Evolutionary conservation across 2,329 filamentous ascomycete genomes (phyloP).

Genomic region (Talaromyces sp.): DNA sequence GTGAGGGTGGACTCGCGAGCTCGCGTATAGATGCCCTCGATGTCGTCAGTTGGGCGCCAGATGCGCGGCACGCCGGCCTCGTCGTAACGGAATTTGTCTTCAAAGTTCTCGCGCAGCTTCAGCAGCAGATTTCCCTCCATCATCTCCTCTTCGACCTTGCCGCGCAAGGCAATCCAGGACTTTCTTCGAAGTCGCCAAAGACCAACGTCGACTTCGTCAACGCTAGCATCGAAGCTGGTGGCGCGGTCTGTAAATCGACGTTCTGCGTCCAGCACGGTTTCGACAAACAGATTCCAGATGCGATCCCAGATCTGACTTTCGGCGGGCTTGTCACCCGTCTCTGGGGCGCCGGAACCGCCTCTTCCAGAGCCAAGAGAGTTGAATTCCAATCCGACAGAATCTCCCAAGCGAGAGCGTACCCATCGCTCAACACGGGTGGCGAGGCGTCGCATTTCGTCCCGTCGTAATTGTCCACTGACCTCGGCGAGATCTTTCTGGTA

Average conservation of each 20-base stretch:
- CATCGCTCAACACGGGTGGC: conserved; percentile 88
- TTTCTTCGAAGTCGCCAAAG: conserved; percentile 90
- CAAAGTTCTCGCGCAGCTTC: conserved; percentile 96
- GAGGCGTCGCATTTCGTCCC: conserved; percentile 92
- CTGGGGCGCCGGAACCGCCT: conserved; percentile 74
- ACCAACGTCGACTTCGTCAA: conserved; percentile 86
- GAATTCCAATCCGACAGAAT: conserved; percentile 88
- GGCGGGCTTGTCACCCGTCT: conserved; percentile 65
- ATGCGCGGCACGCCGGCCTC: conserved; percentile 90
- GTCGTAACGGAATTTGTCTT: conserved; percentile 98
- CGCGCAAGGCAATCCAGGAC: conserved; percentile 84
- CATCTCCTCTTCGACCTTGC: conserved; percentile 93
- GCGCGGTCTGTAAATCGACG: conserved; percentile 79
- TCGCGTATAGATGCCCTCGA: conserved; percentile 89
- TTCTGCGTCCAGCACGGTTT: conserved; percentile 80
- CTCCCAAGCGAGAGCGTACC: conserved; percentile 81
- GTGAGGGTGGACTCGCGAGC: conserved; percentile 88
- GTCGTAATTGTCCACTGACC: conserved; percentile 75
- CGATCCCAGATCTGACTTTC: conserved; percentile 95
- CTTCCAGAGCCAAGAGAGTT: conserved; percentile 90
- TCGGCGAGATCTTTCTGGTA: conserved; percentile 90
- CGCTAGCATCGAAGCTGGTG: conserved; percentile 85
- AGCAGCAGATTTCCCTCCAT: conserved; percentile 95
- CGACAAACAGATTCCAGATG: conserved; percentile 81
- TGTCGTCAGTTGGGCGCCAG: conserved; percentile 95